A percentile compares a stretch with the other conserved stretches of the same genome.
Evolutionary conservation across 345 rosid genomes (phyloP).

Genomic region (Hibiscus trionum): DNA sequence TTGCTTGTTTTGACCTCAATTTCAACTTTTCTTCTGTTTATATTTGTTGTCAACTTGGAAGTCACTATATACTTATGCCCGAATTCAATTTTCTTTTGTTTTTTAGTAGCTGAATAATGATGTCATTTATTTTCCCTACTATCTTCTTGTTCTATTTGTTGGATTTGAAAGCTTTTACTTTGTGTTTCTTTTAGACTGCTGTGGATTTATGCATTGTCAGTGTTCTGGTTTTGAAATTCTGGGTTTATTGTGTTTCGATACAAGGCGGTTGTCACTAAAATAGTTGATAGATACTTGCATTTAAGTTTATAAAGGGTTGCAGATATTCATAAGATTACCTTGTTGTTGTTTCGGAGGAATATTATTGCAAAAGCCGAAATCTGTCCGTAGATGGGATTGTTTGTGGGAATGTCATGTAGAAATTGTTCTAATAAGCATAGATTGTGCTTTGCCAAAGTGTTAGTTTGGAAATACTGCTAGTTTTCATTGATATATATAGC

Average conservation of each 20-base stretch:
- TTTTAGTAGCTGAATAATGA: not conserved
- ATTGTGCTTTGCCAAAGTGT: not conserved
- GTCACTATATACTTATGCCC: no score
- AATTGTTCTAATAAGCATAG: not conserved
- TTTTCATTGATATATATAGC: no score
- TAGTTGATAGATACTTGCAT: not conserved
- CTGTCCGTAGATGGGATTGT: not conserved
- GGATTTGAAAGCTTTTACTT: not conserved
- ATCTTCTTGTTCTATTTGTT: not conserved
- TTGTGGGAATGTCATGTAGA: not conserved
- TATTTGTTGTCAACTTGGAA: not conserved
- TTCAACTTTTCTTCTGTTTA: not conserved
- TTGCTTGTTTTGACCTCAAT: no score
- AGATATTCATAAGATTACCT: not conserved
- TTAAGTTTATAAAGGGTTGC: not conserved
- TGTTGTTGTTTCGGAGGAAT: not conserved
- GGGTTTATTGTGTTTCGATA: not conserved
- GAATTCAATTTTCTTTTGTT: not conserved
- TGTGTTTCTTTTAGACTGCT: not conserved
- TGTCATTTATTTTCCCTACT: not conserved
- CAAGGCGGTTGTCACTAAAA: not conserved
- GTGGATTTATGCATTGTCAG: not conserved
- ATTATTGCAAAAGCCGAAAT: not conserved
- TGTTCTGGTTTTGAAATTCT: not conserved
- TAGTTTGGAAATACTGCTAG: not conserved